A percentile compares a stretch with the other conserved stretches of the same genome.
Evolutionary conservation across 352 stramenopile genomes (phyloP).

Genomic region (Phytophthora gonapodyides): DNA sequence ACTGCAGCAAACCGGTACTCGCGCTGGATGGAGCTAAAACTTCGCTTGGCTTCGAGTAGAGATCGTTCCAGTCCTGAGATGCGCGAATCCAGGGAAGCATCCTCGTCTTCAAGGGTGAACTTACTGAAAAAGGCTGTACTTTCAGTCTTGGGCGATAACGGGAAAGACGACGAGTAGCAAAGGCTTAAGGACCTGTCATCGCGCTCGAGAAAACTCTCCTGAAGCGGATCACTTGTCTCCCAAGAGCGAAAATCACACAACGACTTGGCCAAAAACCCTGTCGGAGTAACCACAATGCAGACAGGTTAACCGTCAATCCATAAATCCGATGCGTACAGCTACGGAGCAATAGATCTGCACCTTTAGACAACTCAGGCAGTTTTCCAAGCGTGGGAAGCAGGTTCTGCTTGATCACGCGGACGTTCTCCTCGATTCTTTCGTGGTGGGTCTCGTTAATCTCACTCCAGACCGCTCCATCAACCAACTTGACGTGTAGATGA

Average conservation of each 20-base stretch:
- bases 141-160: conserved; percentile 15
- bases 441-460: conserved; percentile 25
- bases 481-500: conserved; percentile 41
- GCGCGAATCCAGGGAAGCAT: not conserved
- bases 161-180: conserved; percentile 49
- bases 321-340: conserved; percentile 18
- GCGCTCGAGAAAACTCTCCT: conserved; percentile 12
- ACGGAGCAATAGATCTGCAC: conserved; percentile 9
- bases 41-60: conserved; percentile 13
- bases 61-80: conserved; percentile 17
- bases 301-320: not conserved
- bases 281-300: not conserved
- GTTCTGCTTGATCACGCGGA: conserved; percentile 32
- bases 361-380: conserved; percentile 27
- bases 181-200: conserved; percentile 2
- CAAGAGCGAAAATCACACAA: conserved; percentile 40
- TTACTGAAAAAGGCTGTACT: conserved; percentile 19
- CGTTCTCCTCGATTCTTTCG: conserved; percentile 40
- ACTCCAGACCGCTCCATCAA: not conserved
- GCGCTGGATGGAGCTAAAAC: not conserved
- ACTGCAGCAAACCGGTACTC: conserved; percentile 15
- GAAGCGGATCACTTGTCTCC: conserved; percentile 24
- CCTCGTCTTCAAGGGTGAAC: not conserved
- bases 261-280: conserved; percentile 52
- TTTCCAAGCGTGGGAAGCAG: conserved; percentile 30